A percentile compares a stretch with the other conserved stretches of the same genome.
These are phyloP conservation scores for Chiua sp. DNA, from an alignment of 1,284 basidiomycete species.

Conservation along the genomic window DNA sequence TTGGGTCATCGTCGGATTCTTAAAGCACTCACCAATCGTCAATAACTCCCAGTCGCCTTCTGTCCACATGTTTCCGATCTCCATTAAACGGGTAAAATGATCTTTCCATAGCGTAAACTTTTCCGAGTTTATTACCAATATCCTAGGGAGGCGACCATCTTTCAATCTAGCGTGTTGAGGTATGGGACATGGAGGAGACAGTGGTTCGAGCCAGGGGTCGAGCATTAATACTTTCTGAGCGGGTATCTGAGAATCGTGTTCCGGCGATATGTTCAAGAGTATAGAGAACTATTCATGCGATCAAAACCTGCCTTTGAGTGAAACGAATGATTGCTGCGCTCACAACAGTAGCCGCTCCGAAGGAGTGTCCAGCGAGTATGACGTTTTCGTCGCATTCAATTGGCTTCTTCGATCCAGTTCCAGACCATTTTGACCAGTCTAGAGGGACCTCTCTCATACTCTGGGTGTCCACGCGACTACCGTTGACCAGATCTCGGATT, in stretches of 20 bases:
- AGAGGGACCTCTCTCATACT: constrained; percentile 42
- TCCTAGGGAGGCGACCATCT: constrained; percentile 36
- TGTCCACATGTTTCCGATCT: constrained; percentile 59
- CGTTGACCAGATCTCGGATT: constrained; percentile 46
- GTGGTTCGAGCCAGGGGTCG: constrained; percentile 83
- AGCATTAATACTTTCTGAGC: constrained; percentile 61
- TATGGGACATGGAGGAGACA: constrained; percentile 59
- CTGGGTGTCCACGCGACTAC: constrained; percentile 31
- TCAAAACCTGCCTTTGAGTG: background rate
- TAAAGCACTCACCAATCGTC: constrained; percentile 49
- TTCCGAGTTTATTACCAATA: constrained; percentile 76
- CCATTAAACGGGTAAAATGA: constrained; percentile 64
- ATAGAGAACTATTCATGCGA: constrained; percentile 52
- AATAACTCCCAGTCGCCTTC: constrained; percentile 47
- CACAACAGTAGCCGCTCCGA: constrained; percentile 78
- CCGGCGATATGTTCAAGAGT: constrained; percentile 52
- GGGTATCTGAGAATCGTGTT: constrained; percentile 50
- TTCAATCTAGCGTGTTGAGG: constrained; percentile 23
- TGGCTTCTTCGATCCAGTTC: constrained; percentile 34
- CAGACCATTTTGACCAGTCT: constrained; percentile 50
- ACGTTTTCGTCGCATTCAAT: constrained; percentile 52
- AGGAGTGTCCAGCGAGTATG: constrained; percentile 72
- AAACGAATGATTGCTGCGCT: constrained; percentile 31
- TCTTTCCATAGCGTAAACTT: constrained; percentile 75
- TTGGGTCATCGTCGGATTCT: background rate